Conservation (phyloP, 306 rosid genomes). For the Hippophae gyantsensis region DNA sequence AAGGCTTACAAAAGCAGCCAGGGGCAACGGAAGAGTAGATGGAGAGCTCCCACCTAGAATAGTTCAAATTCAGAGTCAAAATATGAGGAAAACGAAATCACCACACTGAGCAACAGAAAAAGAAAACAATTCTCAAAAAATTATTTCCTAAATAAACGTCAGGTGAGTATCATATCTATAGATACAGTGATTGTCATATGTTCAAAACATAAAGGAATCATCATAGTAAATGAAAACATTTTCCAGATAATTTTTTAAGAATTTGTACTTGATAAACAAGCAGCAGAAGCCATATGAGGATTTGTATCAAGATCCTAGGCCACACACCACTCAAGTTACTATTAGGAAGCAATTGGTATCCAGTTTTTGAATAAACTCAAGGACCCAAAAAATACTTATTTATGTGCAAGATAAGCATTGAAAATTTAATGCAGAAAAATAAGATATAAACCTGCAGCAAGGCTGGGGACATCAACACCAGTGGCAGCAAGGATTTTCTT, state of each 20-base stretch:
- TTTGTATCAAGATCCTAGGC: no score
- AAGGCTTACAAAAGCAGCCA: slow-evolving; percentile 94
- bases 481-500: slow-evolving; percentile 87
- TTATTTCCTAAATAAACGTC: no score
- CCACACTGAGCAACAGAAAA: not conserved
- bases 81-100: not conserved
- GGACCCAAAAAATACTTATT: not conserved
- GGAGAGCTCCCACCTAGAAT: slow-evolving; percentile 65
- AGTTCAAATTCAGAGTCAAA: not conserved
- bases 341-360: not conserved
- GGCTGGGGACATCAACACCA: slow-evolving; percentile 91
- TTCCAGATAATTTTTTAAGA: no score
- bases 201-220: no score
- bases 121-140: not conserved
- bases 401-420: not conserved
- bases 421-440: slow-evolving; percentile 8
- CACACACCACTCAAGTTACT: no score
- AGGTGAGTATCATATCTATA: no score
- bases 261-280: no score
- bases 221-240: no score
- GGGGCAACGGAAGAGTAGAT: slow-evolving; percentile 87
- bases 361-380: no score
- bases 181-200: no score
- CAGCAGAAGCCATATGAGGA: no score
- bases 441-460: slow-evolving; percentile 56